Percentiles rank a stretch among this genome's conserved stretches.
Conservation (phyloP, 805 yeast species). For the Starmerella sp. region DNA sequence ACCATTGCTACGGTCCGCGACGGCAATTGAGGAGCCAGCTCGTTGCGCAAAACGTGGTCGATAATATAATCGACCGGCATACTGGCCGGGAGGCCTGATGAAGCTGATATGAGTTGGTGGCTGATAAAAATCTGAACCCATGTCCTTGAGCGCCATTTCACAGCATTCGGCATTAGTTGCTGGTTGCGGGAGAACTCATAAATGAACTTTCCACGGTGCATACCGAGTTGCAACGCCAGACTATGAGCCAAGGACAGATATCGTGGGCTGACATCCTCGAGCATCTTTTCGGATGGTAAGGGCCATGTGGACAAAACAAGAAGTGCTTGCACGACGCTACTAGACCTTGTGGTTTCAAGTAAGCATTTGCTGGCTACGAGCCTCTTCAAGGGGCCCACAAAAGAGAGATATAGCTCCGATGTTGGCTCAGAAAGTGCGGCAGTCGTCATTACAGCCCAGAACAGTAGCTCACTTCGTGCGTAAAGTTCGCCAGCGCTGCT, state of each 20-base stretch:
- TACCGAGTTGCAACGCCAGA: constrained; percentile 72
- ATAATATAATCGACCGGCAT: constrained; percentile 71
- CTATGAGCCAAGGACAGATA: constrained; percentile 80
- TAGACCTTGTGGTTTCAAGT: constrained; percentile 85
- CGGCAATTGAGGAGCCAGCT: constrained; percentile 33
- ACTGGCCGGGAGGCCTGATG: constrained; percentile 77
- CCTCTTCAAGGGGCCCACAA: constrained; percentile 70
- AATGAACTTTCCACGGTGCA: constrained; percentile 85
- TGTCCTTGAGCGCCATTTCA: constrained; percentile 84
- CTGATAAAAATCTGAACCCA: constrained; percentile 83
- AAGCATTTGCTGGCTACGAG: constrained; percentile 86
- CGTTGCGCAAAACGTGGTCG: constrained; percentile 59
- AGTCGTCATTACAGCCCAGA: constrained; percentile 84
- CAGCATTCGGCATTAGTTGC: constrained; percentile 78
- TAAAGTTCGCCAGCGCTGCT: constrained; percentile 63
- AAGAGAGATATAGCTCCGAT: constrained; percentile 63
- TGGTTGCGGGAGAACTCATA: constrained; percentile 85
- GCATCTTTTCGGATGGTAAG: constrained; percentile 77
- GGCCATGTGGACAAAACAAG: constrained; percentile 86
- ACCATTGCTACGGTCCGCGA: constrained; percentile 65
- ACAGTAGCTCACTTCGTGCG: constrained; percentile 69
- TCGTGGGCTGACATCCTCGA: constrained; percentile 84
- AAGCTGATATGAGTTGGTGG: constrained; percentile 85
- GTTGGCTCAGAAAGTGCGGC: constrained; percentile 81
- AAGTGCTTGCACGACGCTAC: constrained; percentile 85